A percentile compares a stretch with the other conserved stretches of the same genome.
These are phyloP conservation scores for Penicillium waksmanii DNA, from an alignment of 495 filamentous ascomycete genomes.

Conservation along the genomic window DNA sequence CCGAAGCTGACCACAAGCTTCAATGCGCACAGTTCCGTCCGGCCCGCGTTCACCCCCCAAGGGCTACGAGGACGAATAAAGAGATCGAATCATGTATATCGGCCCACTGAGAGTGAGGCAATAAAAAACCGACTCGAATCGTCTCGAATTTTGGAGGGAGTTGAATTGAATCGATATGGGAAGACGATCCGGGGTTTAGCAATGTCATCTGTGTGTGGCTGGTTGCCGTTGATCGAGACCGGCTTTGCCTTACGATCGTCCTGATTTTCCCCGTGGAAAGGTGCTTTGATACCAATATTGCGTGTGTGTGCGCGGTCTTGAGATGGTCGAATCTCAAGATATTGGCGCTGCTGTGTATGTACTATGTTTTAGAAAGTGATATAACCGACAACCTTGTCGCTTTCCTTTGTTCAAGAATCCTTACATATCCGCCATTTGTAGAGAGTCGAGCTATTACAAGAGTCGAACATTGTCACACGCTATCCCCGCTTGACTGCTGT, in stretches of 20 bases:
- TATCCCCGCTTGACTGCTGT: not conserved
- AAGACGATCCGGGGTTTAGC: slow-evolving; percentile 15
- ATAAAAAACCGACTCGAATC: not conserved
- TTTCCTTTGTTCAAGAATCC: slow-evolving; percentile 20
- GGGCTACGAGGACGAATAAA: slow-evolving; percentile 75
- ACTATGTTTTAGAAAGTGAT: slow-evolving; percentile 35
- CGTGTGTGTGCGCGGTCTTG: slow-evolving; percentile 22
- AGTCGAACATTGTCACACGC: too few species aligned
- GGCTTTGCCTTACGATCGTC: slow-evolving; percentile 8
- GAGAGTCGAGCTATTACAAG: too few species aligned
- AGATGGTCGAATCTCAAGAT: slow-evolving; percentile 22
- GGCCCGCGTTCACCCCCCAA: slow-evolving; percentile 70
- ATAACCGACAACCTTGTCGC: slow-evolving; percentile 29
- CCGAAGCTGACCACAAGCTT: slow-evolving; percentile 12
- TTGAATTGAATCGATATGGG: slow-evolving; percentile 14
- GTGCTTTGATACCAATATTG: slow-evolving; percentile 39
- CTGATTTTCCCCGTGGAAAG: slow-evolving; percentile 14
- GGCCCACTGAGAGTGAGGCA: slow-evolving; percentile 5
- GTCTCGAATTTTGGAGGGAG: slow-evolving; percentile 10
- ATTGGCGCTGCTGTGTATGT: slow-evolving; percentile 30
- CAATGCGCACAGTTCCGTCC: slow-evolving; percentile 63
- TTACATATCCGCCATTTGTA: not conserved
- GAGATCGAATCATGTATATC: slow-evolving; percentile 5
- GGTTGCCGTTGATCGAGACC: slow-evolving; percentile 14
- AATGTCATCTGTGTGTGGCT: slow-evolving; percentile 14